Evolutionary conservation across 2,329 filamentous ascomycete species (phyloP), one percentile per base, ranked within the genome.

Genomic region (Fusarium chlamydosporum): DNA sequence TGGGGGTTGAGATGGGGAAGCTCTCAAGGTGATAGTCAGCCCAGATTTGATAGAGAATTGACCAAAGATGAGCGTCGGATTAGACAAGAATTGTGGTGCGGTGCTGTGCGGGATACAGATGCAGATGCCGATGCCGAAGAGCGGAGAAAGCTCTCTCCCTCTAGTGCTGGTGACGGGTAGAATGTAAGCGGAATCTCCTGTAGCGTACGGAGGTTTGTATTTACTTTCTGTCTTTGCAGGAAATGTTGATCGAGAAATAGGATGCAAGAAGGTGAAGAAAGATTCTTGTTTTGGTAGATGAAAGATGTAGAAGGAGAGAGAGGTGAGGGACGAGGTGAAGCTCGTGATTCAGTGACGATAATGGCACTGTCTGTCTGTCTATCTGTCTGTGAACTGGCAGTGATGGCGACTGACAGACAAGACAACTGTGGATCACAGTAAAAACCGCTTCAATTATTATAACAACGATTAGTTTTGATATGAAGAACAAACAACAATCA

Each of bases 61-160:
- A 46, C 65, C 61, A 68, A 65, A 38, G 60, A 48, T 20, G 42
- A 56, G 45, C 56, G 48, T 40, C 41, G 48, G 56, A 61, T 66
- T 62, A 46, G 63, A 67, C 53, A 42, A 57, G 48, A 69, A 69
- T 66, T 57, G 53, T 64, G 61, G 61, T 64, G 61, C 61, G 48
- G 64, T 23, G 23, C 23, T 23, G 23, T 23, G 23, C 23, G 23
- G 18, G 16, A 33, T 40, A 50, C 53, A 51, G 47, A 10, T 48
- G 46, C 41, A 43, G 41, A 18, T 43, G 66, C 61, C 66, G 41
- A 18, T 43, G 66, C 61, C 66, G 56, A 55, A 41, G 50, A 70
- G 67, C 62, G 67, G 67, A 70, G 67, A 45, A 23, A 55, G 66
- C 40, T 61, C 1, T 31, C 29, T 46, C 40, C 56, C 1, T 31